phyloP scores from a whole-genome alignment of 768 basidiomycete species.

The Suillus americanus region DNA sequence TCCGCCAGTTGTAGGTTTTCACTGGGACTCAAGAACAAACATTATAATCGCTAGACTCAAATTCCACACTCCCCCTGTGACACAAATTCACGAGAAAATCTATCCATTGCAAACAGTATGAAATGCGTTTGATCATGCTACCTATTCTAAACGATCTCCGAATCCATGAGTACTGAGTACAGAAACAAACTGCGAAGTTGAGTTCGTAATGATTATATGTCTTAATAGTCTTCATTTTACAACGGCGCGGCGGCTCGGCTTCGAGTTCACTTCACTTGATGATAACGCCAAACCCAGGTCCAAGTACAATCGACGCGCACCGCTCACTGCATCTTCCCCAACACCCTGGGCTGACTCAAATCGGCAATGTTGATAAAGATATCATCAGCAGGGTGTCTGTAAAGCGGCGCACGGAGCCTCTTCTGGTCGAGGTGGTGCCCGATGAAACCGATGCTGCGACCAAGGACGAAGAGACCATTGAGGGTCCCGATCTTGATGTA shows the following conservation, averaged over 20 bases:
- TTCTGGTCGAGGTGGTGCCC: constrained; percentile 97
- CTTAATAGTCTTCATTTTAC: background rate
- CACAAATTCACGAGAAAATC: no score
- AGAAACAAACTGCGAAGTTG: background rate
- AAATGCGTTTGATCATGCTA: no score
- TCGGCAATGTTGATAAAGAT: constrained; percentile 96
- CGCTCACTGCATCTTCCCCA: constrained; percentile 41
- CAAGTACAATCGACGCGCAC: background rate
- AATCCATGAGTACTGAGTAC: background rate
- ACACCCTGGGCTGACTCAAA: constrained; percentile 73
- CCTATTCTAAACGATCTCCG: background rate
- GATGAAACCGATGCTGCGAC: constrained; percentile 97
- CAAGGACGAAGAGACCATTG: constrained; percentile 96
- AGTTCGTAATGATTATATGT: background rate
- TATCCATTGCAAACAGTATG: no score
- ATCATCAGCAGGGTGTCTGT: constrained; percentile 94
- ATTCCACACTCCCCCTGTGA: no score
- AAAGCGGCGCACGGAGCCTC: constrained; percentile 87
- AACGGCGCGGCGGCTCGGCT: background rate
- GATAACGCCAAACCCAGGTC: no score
- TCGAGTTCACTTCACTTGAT: background rate
- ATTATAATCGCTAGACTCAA: no score
- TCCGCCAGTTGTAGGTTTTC: no score
- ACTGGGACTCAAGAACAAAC: no score
- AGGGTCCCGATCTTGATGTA: constrained; percentile 97